phyloP scores from a whole-genome alignment of 331 rosid genomes.

The Pyracantha coccinea region DNA sequence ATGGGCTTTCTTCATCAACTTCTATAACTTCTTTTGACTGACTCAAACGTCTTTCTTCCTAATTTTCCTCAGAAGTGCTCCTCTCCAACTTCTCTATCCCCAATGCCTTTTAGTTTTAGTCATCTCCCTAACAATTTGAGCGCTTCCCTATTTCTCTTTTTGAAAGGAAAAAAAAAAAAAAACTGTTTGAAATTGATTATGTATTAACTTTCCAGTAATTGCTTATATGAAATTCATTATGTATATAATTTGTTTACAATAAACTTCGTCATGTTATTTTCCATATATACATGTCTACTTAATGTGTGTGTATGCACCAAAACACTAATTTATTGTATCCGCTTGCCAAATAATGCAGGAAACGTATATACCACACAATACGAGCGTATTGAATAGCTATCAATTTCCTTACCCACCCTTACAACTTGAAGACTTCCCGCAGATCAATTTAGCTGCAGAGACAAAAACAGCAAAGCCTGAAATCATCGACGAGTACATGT shows the following conservation, averaged over 20 bases:
- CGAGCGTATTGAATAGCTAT: conserved; percentile 25
- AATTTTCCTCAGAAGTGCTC: conserved; percentile 23
- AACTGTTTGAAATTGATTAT: too few relatives aligned
- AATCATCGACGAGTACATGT: conserved; percentile 41
- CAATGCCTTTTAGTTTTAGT: not conserved
- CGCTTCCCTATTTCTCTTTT: not conserved
- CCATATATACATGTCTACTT: too few relatives aligned
- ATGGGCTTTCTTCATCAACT: conserved; percentile 54
- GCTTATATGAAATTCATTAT: not conserved
- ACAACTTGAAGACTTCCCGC: conserved; percentile 78
- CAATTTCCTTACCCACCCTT: conserved; percentile 64
- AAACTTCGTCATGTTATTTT: not conserved
- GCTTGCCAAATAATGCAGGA: conserved; percentile 30
- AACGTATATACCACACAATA: conserved; percentile 31
- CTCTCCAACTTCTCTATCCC: conserved; percentile 8
- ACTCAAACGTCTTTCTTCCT: conserved; percentile 50
- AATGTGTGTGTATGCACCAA: not conserved
- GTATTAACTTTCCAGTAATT: not conserved
- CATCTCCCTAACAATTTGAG: not conserved
- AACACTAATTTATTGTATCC: not conserved
- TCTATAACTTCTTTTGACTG: conserved; percentile 87
- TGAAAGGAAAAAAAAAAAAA: too few relatives aligned
- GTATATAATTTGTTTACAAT: not conserved
- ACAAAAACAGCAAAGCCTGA: conserved; percentile 45
- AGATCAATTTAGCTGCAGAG: conserved; percentile 43